Evolutionary conservation across 441 rosid genomes (phyloP).

Genomic region (Cnidoscolus chayamansa): DNA sequence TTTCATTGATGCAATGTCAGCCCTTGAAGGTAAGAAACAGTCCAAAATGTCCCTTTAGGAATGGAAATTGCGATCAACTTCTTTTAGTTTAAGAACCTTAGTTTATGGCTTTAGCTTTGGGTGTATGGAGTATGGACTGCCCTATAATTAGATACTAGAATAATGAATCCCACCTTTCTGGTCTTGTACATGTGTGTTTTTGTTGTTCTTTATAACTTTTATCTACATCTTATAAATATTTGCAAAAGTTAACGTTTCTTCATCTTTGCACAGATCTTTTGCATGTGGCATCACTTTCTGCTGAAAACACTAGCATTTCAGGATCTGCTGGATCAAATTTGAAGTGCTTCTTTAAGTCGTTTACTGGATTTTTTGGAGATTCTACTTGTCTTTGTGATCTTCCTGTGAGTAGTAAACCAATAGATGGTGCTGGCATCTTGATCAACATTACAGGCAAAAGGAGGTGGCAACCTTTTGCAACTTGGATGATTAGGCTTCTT

Average conservation of each 20-base stretch:
- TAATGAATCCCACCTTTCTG: background rate
- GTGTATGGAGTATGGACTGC: background rate
- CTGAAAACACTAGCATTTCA: conserved; percentile 29
- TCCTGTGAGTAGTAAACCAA: conserved; percentile 58
- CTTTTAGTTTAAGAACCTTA: background rate
- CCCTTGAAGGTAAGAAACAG: conserved; percentile 61
- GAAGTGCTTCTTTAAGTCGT: conserved; percentile 66
- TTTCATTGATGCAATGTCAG: conserved; percentile 69
- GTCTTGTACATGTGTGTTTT: background rate
- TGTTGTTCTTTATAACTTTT: background rate
- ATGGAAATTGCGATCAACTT: background rate
- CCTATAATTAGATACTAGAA: background rate
- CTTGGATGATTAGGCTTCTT: conserved; percentile 77
- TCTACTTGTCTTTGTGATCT: conserved; percentile 63
- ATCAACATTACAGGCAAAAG: conserved; percentile 53
- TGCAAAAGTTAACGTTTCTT: conserved; percentile 24
- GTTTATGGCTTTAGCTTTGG: background rate
- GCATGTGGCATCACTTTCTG: conserved; percentile 42
- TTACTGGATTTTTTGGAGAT: conserved; percentile 51
- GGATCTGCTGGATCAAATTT: conserved; percentile 39
- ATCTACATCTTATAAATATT: conserved; percentile 4
- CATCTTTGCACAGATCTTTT: conserved; percentile 59
- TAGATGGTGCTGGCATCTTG: conserved; percentile 66
- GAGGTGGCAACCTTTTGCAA: conserved; percentile 83
- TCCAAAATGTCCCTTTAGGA: conserved; percentile 7